phyloP scores from a whole-genome alignment of 2,329 filamentous ascomycete species.

The Sphaceloma murrayae region DNA sequence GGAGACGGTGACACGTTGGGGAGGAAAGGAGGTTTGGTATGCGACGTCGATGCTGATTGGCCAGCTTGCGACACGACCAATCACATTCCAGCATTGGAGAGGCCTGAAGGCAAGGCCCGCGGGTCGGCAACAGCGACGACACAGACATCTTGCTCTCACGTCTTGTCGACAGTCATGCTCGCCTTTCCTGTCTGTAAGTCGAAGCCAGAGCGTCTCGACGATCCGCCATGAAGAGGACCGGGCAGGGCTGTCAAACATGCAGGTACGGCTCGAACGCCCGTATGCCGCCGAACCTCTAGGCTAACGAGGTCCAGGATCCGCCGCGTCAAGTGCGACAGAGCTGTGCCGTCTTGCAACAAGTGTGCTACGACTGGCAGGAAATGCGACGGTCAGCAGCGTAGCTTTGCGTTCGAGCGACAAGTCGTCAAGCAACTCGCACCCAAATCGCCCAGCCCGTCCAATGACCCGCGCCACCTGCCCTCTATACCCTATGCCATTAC shows the following conservation, averaged over 20 bases:
- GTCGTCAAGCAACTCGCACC: background rate
- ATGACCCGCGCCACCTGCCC: background rate
- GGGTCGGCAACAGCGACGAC: background rate
- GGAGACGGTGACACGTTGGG: background rate
- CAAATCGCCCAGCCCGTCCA: background rate
- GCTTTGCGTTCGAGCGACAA: background rate
- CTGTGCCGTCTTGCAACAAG: constrained; percentile 5
- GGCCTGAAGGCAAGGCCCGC: constrained; percentile 8
- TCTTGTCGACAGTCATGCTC: background rate
- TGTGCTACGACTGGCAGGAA: background rate
- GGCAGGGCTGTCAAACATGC: constrained; percentile 11
- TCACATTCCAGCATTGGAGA: background rate
- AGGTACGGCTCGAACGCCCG: background rate
- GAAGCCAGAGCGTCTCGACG: background rate
- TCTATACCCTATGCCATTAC: background rate
- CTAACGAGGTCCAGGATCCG: constrained; percentile 4
- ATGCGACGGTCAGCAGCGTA: constrained; percentile 7
- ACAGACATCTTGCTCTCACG: background rate
- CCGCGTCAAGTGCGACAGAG: constrained; percentile 9
- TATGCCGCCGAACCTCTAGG: too few species aligned
- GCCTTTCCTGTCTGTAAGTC: background rate
- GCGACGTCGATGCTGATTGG: background rate
- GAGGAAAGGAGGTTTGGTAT: background rate
- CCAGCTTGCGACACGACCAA: constrained; percentile 1
- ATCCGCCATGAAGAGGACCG: background rate